phyloP scores from a whole-genome alignment of 1,139 yeast species.

The Hyphopichia khmerensis region DNA sequence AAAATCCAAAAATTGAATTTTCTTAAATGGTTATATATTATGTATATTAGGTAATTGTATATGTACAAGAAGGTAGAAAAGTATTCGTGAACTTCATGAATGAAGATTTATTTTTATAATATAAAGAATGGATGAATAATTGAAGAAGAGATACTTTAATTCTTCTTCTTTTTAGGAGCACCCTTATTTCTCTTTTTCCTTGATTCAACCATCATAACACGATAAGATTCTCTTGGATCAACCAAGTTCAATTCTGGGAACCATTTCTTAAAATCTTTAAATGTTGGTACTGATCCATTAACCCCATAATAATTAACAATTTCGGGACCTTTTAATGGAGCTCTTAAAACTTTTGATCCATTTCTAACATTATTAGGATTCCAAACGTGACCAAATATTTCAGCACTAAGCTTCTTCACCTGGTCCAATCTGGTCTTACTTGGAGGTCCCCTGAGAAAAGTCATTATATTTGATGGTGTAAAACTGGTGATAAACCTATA shows the following conservation, averaged over 20 bases:
- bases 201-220: slow-evolving; percentile 62
- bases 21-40: neutral
- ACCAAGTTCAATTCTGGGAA: slow-evolving; percentile 60
- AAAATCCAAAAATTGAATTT: neutral
- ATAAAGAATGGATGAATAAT: neutral
- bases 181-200: slow-evolving; percentile 90
- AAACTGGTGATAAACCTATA: too few relatives aligned
- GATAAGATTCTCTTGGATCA: slow-evolving; percentile 73
- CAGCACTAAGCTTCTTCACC: slow-evolving; percentile 28
- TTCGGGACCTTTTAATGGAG: slow-evolving; percentile 74
- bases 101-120: neutral
- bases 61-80: slow-evolving; percentile 6
- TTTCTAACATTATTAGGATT: slow-evolving; percentile 74
- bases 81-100: neutral
- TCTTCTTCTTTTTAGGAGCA: slow-evolving; percentile 77
- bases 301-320: slow-evolving; percentile 75
- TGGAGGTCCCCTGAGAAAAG: slow-evolving; percentile 24
- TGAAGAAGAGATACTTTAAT: slow-evolving; percentile 3
- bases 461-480: slow-evolving; percentile 5
- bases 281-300: slow-evolving; percentile 61
- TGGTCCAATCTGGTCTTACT: slow-evolving; percentile 27
- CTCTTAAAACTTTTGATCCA: slow-evolving; percentile 72
- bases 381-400: slow-evolving; percentile 34
- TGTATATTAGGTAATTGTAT: slow-evolving; percentile 1
- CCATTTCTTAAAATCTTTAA: slow-evolving; percentile 56